Evolutionary conservation across 495 filamentous ascomycete genomes (phyloP).

Genomic region (Penicillium canariense): DNA sequence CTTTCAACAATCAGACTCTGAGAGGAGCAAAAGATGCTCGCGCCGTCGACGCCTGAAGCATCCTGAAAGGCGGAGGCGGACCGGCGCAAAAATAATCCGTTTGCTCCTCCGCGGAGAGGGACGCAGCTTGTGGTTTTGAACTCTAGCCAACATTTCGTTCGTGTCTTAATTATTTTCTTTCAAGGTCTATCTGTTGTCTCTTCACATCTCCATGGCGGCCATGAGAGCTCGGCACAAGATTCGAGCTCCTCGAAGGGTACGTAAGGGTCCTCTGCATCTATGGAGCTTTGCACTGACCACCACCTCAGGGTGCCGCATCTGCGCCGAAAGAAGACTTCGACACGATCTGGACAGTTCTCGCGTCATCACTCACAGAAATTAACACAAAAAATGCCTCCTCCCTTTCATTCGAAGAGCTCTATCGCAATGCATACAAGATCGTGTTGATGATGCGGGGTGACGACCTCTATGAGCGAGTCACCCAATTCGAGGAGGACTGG

Average conservation of each 20-base stretch:
- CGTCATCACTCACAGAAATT: slow-evolving; percentile 75
- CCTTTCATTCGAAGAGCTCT: slow-evolving; percentile 93
- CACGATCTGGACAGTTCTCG: slow-evolving; percentile 72
- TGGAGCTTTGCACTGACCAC: slow-evolving; percentile 16
- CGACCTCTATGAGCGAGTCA: slow-evolving; percentile 76
- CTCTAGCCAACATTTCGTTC: neutral
- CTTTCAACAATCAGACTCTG: neutral
- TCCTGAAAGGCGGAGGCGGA: neutral
- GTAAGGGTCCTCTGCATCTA: slow-evolving; percentile 1
- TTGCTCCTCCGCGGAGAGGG: slow-evolving; percentile 25
- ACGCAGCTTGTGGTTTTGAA: neutral
- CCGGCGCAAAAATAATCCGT: slow-evolving; percentile 13
- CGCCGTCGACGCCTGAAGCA: neutral
- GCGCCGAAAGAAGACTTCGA: slow-evolving; percentile 71
- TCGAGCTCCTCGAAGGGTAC: slow-evolving; percentile 67
- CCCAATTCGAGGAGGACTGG: slow-evolving; percentile 76
- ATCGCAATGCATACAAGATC: slow-evolving; percentile 95
- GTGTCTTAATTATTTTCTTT: neutral
- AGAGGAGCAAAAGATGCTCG: neutral
- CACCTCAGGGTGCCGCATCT: slow-evolving; percentile 49
- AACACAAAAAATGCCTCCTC: slow-evolving; percentile 87
- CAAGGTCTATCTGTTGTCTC: no score
- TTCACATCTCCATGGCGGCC: slow-evolving; percentile 49
- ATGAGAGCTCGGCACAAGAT: slow-evolving; percentile 68
- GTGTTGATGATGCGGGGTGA: slow-evolving; percentile 85